Conservation (phyloP, 139 green algal species). For the Spirogloea muscicola region DNA sequence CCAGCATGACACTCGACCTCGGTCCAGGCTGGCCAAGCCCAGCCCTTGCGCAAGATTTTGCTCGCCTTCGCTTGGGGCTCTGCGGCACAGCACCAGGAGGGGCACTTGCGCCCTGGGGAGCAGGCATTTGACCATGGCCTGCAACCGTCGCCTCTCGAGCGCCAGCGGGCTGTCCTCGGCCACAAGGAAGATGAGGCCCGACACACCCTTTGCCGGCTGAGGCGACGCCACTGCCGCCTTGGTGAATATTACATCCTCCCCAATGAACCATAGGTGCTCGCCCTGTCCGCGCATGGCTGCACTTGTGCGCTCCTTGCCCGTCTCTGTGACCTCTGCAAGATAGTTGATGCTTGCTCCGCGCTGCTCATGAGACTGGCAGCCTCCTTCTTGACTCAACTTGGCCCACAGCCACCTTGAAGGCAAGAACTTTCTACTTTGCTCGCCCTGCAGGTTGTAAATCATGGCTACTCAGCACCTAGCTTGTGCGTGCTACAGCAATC, state of each 20-base stretch:
- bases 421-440: too few relatives aligned
- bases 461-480: not conserved
- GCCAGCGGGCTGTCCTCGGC: not conserved
- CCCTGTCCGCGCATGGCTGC: not conserved
- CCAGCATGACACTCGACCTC: not conserved
- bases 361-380: not conserved
- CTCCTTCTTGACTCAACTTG: too few relatives aligned
- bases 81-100: not conserved
- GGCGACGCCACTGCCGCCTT: not conserved
- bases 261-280: slow-evolving; percentile 1
- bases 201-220: not conserved
- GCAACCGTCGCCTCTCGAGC: not conserved
- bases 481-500: too few relatives aligned
- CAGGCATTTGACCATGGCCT: not conserved
- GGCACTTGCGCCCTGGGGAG: not conserved
- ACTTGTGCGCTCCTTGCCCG: not conserved
- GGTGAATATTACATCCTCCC: not conserved
- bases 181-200: not conserved
- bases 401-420: too few relatives aligned
- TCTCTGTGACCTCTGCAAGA: not conserved
- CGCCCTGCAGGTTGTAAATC: not conserved
- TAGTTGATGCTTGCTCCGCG: not conserved
- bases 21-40: not conserved
- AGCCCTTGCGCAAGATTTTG: too few relatives aligned
- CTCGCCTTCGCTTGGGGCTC: not conserved